Evolutionary conservation across 2,329 filamentous ascomycete species (phyloP), one percentile per base, ranked within the genome.

Genomic region (Cadophora malorum): DNA sequence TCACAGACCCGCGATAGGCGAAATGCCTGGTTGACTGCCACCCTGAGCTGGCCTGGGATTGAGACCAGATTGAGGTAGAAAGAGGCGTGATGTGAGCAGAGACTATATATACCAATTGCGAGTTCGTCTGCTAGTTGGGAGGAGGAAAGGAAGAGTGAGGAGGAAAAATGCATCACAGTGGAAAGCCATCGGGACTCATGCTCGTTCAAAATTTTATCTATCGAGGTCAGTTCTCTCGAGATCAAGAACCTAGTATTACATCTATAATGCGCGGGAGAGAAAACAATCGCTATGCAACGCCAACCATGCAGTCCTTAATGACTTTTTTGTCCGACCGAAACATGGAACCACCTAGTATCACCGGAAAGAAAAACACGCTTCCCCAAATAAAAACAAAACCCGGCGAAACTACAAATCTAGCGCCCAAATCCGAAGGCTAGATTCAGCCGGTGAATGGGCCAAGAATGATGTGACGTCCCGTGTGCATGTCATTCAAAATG

Each of bases 271-370:
- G 47, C 12, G 23, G 65, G 50, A 38, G 16, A 49, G 49, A 35
- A n/a, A 50, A 66, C 47, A 67, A 67, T 52, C 68, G 70, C 70
- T 71, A 71, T 71, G 70, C 68, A 71, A 66, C 65, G 64, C 67
- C 65, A 69, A 65, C 67, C 66, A 71, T 67, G 62, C 61, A 49
- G 25, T 41, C 33, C 56, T 58, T 25, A 28, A 53, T 38, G 41
- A 33, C 61, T 53, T 53, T 53, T 60, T 64, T 21, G 55, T 60
- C 31, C 45, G 9, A 45, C 49, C 33, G 21, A 23, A 28, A 35
- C 41, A 65, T 21, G 25, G 28, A 38, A 19, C 16, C 23, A 23
- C 49, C 33, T n/a, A 41, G 19, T 28, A 55, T 31, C 38, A 55
- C 28, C 33, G 23, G 56, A 61, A 35, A 28, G 52, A 41, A 45